A percentile compares a stretch with the other conserved stretches of the same genome.
phyloP scores from a whole-genome alignment of 768 basidiomycete species.

The Tulasnella sp. region DNA sequence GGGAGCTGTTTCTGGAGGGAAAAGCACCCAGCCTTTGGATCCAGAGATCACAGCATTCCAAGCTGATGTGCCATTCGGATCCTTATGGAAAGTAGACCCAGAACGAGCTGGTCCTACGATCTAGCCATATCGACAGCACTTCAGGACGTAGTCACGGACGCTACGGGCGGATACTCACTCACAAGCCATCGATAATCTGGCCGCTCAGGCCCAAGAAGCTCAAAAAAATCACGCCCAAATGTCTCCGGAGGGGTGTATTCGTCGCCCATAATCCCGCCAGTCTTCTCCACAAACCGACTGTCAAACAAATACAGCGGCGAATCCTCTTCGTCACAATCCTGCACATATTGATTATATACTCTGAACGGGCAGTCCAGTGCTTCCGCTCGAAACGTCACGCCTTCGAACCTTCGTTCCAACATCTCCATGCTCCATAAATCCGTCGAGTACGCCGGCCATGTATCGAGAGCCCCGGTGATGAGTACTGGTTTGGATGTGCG shows the following conservation, averaged over 20 bases:
- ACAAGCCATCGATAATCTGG: conserved; percentile 25
- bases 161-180: neutral
- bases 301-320: conserved; percentile 25
- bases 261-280: conserved; percentile 17
- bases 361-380: conserved; percentile 19
- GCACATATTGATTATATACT: conserved; percentile 20
- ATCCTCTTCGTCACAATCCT: conserved; percentile 21
- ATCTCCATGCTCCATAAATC: conserved; percentile 19
- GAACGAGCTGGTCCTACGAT: conserved; percentile 23
- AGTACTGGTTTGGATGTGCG: conserved; percentile 4
- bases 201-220: conserved; percentile 19
- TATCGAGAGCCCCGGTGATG: neutral
- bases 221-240: conserved; percentile 23
- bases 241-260: conserved; percentile 19
- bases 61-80: conserved; percentile 17
- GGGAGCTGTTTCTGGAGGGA: conserved; percentile 22
- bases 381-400: conserved; percentile 21
- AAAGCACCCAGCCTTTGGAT: conserved; percentile 19
- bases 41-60: conserved; percentile 13
- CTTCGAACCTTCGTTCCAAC: conserved; percentile 19
- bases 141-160: neutral
- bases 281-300: conserved; percentile 20
- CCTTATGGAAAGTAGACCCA: conserved; percentile 24
- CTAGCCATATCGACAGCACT: conserved; percentile 11
- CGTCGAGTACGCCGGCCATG: neutral